phyloP scores from a whole-genome alignment of 305 asterid species.

The Stenogyne calaminthoides region DNA sequence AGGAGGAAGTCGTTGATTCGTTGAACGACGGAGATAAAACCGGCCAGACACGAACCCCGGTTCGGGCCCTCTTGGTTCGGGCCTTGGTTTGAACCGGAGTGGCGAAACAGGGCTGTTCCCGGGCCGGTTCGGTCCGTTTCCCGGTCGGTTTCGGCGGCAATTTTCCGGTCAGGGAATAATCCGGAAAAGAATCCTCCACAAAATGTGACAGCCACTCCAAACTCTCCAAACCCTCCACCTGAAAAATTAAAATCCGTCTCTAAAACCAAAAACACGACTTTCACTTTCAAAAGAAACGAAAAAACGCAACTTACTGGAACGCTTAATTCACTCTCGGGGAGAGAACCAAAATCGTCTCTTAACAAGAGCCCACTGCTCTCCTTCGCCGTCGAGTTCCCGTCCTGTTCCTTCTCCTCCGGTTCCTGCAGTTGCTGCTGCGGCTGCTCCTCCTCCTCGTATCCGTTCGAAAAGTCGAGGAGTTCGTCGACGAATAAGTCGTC shows the following conservation, averaged over 20 bases:
- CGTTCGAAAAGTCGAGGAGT: constrained; percentile 80
- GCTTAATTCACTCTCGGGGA: constrained; percentile 48
- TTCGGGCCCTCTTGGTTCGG: constrained; percentile 56
- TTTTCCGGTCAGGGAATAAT: constrained; percentile 41
- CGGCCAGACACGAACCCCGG: constrained; percentile 58
- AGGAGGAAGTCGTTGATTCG: constrained; percentile 58
- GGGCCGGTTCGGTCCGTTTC: constrained; percentile 28
- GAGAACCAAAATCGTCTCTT: constrained; percentile 49
- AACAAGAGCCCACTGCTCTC: constrained; percentile 27
- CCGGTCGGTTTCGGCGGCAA: constrained; percentile 34
- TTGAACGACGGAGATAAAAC: constrained; percentile 55
- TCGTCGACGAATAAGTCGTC: constrained; percentile 82
- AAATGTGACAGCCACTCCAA: constrained; percentile 63
- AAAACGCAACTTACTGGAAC: constrained; percentile 50
- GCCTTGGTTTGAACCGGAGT: constrained; percentile 59
- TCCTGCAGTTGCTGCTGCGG: constrained; percentile 27
- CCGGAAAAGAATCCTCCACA: constrained; percentile 57
- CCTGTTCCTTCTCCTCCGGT: constrained; percentile 40
- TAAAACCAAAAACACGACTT: no score
- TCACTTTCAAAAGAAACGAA: not conserved
- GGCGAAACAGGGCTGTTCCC: constrained; percentile 35
- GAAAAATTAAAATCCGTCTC: not conserved
- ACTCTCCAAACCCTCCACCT: constrained; percentile 61
- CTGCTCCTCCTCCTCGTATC: constrained; percentile 35
- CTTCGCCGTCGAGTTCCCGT: not conserved